Evolutionary conservation across 108 stramenopile genomes (phyloP), one percentile per base, ranked within the genome.

Genomic region (Cyclotella sp.): DNA sequence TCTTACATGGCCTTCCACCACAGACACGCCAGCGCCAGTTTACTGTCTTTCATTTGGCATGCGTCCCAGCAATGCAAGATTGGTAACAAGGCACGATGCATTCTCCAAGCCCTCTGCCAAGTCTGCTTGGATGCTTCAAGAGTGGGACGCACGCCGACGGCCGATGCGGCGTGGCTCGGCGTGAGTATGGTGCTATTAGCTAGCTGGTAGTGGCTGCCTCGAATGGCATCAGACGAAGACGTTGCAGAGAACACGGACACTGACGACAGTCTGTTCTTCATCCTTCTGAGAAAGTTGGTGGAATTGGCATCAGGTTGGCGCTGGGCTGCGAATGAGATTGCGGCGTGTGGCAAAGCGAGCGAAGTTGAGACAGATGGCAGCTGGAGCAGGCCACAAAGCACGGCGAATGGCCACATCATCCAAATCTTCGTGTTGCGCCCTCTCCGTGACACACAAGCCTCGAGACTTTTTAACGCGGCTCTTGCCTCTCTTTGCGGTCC

Each of bases 1-100:
- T n/a, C 65, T 66, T 44, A 53, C 26, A 92, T 41, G 15, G 89
- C 89, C 75, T 92, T 92, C 83, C 89, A 90, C 91, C 91, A 92
- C 63, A 92, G 61, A 40, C 86, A 87, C 9, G 86, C 83, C 69
- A 92, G 59, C 40, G 83, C 74, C 51, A 86, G 65, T 28, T 73
- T 76, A 30, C 72, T 84, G 78, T 92, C 89, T 22, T 61, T 73
- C 9, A 87, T 77, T 39, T 76, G 76, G 54, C 83, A 83, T 21
- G 63, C 30, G 65, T 92, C 91, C 19, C 58, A 76, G 16, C 41
- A 49, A 68, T 92, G 91, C 34, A 92, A 58, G 0, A 89, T 22
- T 40, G 15, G 55, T 40, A 92, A 60, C 47, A 82, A 13, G 10
- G 62, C 49, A 24, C 77, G 53, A 63, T 87, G 86, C 19, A 86